Percentiles rank a stretch among this genome's conserved stretches.
phyloP scores from a whole-genome alignment of 768 basidiomycete species.

The Phlebiopsis gigantea region DNA sequence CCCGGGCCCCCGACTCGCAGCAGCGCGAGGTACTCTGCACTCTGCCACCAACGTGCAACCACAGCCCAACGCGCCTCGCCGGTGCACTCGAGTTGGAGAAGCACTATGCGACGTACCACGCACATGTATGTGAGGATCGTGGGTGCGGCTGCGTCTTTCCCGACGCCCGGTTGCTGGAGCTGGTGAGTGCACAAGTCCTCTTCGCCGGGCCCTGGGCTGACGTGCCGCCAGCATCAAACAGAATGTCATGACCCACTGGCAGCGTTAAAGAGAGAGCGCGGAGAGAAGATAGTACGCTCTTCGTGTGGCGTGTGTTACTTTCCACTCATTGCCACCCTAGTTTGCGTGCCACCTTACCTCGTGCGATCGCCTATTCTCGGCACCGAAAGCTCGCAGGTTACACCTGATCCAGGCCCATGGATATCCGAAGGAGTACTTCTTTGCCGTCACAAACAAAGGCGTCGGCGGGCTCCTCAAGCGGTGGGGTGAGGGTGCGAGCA shows the following conservation, averaged over 20 bases:
- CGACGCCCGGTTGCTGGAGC: constrained; percentile 67
- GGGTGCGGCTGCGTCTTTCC: constrained; percentile 83
- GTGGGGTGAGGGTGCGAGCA: constrained; percentile 82
- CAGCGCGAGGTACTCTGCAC: constrained; percentile 56
- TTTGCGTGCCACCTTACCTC: constrained; percentile 73
- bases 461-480: constrained; percentile 71
- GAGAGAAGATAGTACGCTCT: constrained; percentile 75
- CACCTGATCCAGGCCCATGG: constrained; percentile 80
- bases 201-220: neutral
- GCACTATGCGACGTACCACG: constrained; percentile 81
- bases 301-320: neutral
- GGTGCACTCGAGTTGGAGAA: constrained; percentile 68
- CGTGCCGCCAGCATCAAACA: constrained; percentile 56
- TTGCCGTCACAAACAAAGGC: constrained; percentile 87
- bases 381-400: constrained; percentile 70
- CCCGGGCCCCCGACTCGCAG: constrained; percentile 12
- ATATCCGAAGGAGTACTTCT: constrained; percentile 89
- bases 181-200: constrained; percentile 50
- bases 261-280: constrained; percentile 68
- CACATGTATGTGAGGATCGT: constrained; percentile 69
- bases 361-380: constrained; percentile 56
- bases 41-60: constrained; percentile 79
- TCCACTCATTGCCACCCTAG: constrained; percentile 28
- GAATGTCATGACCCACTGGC: constrained; percentile 88
- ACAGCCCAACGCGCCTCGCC: constrained; percentile 56